Conservation (phyloP, 352 stramenopile genomes). For the Phytophthora tentaculata region DNA sequence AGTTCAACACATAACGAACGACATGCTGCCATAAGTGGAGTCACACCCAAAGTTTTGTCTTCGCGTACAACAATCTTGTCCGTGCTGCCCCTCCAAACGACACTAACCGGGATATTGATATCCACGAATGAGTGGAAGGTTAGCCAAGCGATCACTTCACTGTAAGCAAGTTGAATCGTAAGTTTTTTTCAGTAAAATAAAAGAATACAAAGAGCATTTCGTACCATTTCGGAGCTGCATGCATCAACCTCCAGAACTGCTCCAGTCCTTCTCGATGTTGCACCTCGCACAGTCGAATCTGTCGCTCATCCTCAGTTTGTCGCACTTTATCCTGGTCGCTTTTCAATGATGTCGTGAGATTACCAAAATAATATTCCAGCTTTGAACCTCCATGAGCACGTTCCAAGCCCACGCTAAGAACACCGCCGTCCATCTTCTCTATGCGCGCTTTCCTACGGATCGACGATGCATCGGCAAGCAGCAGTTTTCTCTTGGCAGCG, state of each 20-base stretch:
- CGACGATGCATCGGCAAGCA: slow-evolving; percentile 43
- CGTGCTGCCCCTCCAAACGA: slow-evolving; percentile 1
- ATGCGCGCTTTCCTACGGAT: not conserved
- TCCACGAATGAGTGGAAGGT: slow-evolving; percentile 68
- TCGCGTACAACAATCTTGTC: slow-evolving; percentile 19
- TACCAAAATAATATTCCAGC: slow-evolving; percentile 56
- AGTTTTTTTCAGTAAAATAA: not conserved
- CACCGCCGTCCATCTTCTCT: not conserved
- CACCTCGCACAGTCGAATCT: slow-evolving; percentile 44
- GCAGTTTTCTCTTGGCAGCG: slow-evolving; percentile 70
- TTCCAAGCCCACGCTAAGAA: slow-evolving; percentile 20
- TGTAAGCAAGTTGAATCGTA: slow-evolving; percentile 20
- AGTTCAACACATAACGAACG: slow-evolving; percentile 56
- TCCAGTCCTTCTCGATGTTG: slow-evolving; percentile 49
- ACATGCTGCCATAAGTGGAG: slow-evolving; percentile 77
- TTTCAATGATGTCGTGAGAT: slow-evolving; percentile 44
- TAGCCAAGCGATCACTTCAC: slow-evolving; percentile 67
- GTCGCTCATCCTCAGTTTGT: slow-evolving; percentile 34
- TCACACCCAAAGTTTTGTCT: slow-evolving; percentile 48
- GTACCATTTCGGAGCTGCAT: slow-evolving; percentile 40
- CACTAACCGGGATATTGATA: slow-evolving; percentile 62
- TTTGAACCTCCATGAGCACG: slow-evolving; percentile 35
- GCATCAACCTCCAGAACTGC: slow-evolving; percentile 70
- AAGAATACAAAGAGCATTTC: not conserved
- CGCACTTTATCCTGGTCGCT: slow-evolving; percentile 37